Base-by-base conservation (phyloP, 306 rosid genomes). In the Echinosophora koreensis region DNA sequence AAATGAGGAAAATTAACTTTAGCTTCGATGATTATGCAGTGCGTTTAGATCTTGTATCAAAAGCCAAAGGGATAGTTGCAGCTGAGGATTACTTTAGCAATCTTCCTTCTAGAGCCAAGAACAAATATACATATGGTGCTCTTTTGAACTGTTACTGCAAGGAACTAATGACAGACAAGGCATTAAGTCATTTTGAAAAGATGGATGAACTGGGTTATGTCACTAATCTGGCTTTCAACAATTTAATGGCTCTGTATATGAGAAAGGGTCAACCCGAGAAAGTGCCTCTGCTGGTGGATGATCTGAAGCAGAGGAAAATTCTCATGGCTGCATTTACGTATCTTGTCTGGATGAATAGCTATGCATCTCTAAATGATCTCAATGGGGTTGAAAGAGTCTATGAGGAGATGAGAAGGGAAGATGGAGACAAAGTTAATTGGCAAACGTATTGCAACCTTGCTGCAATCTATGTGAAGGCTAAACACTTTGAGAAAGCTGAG, bases 301-400 rank as follows among this genome's bases (percentile, higher is more conserved):
- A 78, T 18, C 80, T 92, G 97, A 91, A 87, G 85, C 87, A 46
- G 85, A 90, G 88, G 86, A 84, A 85, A 54, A 34, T 92, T 50
- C 73, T 49, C 8, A 51, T 86, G 41, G 28, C 65, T 49, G 68
- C 83, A 10, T 84, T 50, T 56, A 59, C 88, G 30, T 90, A 89
- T 54, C 82, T 81, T 79, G 9, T 92, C 47, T 88, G 93, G 99
- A 89, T 92, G 97, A 91, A 87, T 79, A 90, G 94, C 83, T 87
- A 55, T 3, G 87, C 90, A 2, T 49, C 76, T 50, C 61, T 77
- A 46, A 71, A 86, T 47, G 93, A 88, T 63, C 57, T 92, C 11
- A 86, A 69, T 41, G 91, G 77, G 55, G 89, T 80, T 2, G 90
- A 90, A 49, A 82, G 83, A 34, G 84, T 92, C 17, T 60, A 72